Evolutionary conservation across 192 early-diverging fungal species (phyloP), one percentile per base, ranked within the genome.

Genomic region (Podila verticillata): DNA sequence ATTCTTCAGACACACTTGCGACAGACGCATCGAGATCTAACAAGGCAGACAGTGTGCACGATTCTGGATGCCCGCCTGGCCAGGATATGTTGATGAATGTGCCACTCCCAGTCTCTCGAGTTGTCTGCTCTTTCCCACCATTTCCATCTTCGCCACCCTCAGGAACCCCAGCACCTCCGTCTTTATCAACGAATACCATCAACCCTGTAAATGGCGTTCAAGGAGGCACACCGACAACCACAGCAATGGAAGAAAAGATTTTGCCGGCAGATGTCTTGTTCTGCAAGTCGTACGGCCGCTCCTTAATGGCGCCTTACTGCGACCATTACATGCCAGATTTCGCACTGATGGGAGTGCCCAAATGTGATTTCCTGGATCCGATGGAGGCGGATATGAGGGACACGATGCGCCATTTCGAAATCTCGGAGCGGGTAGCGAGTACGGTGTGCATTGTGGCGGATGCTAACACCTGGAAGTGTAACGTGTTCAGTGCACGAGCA

Each of bases 251-350:
- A 22, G 84, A 86, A 34, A 73, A 70, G 26, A 64, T 79, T 3
- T n/a, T 75, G 24, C 73, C 75, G 35, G 84, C 83, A 10, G 85
- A 89, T 72, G 71, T 82, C 10, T 54, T 89, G 8, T 89, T 81
- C 63, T 83, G 82, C 58, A 89, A 89, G 63, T 89, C 88, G 2
- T 89, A 87, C 65, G 88, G 88, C 7, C 73, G 88, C 34, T 89
- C 88, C 20, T 61, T 89, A 28, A 89, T 89, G 88, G 88, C 74
- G 29, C 84, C 84, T 5, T 87, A 85, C 29, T 84, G 84, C 48
- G 82, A 87, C 13, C 69, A 56, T 12, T 89, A 89, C 44, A 87
- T 86, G 74, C 81, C 88, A 0, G 88, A 89, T 34, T 89, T 89
- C 77, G 88, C 85, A 10, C 66, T 89, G 20, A 87, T 89, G 86